phyloP scores from a whole-genome alignment of 106 monocot species.

The Dendrobium nobile region DNA sequence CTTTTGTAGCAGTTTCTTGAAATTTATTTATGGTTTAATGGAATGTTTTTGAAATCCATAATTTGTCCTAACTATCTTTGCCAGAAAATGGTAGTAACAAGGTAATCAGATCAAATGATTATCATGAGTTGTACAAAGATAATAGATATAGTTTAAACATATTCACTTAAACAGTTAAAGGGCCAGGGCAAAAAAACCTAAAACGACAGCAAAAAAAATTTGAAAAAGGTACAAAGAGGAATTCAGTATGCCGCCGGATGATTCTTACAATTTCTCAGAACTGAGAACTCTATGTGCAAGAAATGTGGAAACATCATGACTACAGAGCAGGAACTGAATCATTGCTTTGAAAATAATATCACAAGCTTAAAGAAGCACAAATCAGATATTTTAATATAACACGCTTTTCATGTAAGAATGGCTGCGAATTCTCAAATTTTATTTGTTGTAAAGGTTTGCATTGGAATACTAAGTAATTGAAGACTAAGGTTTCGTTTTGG shows the following conservation, averaged over 20 bases:
- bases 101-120: too few relatives aligned
- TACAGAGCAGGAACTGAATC: slow-evolving; percentile 18
- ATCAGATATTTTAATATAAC: neutral
- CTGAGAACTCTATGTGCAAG: slow-evolving; percentile 32
- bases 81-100: too few relatives aligned
- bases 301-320: slow-evolving; percentile 56
- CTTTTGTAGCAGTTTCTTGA: too few relatives aligned
- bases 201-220: neutral
- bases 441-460: neutral
- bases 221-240: neutral
- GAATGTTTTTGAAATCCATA: too few relatives aligned
- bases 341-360: neutral
- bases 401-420: neutral
- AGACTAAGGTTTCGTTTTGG: too few relatives aligned
- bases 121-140: too few relatives aligned
- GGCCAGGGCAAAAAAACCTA: neutral
- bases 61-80: too few relatives aligned
- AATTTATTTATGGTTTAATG: too few relatives aligned
- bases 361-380: neutral
- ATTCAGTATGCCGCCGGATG: neutral
- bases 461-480: too few relatives aligned
- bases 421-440: neutral
- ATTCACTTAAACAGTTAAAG: too few relatives aligned
- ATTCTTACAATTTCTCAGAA: slow-evolving; percentile 41
- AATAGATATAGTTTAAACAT: too few relatives aligned